Conservation (phyloP, 1,284 basidiomycete species). For the Neolentinus lepideus region DNA sequence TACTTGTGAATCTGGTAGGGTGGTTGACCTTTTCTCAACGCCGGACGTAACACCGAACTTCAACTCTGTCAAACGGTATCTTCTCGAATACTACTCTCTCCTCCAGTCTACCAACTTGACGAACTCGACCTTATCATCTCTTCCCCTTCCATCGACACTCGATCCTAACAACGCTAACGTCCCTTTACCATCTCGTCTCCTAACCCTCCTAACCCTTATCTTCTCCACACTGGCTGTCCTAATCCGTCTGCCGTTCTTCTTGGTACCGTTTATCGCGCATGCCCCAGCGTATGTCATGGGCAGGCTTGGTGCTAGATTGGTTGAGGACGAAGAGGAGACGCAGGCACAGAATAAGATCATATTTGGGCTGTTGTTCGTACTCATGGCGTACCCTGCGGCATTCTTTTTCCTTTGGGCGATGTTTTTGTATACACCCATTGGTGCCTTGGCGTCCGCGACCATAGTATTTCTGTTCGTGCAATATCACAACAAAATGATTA, state of each 20-base stretch:
- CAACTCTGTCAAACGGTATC: constrained; percentile 52
- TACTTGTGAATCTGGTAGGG: constrained; percentile 28
- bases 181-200: constrained; percentile 74
- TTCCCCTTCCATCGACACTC: constrained; percentile 72
- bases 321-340: constrained; percentile 85
- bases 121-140: constrained; percentile 73
- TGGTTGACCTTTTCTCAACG: constrained; percentile 80
- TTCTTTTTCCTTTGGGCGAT: constrained; percentile 83
- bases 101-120: constrained; percentile 76
- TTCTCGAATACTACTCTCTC: constrained; percentile 85
- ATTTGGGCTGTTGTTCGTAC: constrained; percentile 69
- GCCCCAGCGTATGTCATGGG: constrained; percentile 79
- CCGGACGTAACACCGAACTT: constrained; percentile 55
- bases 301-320: constrained; percentile 64
- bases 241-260: constrained; percentile 79
- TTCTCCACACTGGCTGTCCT: constrained; percentile 69
- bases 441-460: constrained; percentile 26
- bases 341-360: constrained; percentile 91
- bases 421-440: constrained; percentile 59
- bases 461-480: constrained; percentile 68
- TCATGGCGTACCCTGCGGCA: constrained; percentile 73
- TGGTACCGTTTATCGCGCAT: constrained; percentile 78
- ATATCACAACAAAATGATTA: constrained; percentile 77
- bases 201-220: constrained; percentile 71
- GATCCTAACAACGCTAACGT: constrained; percentile 63